These are phyloP conservation scores for Fusarium mexicanum DNA, from an alignment of 2,329 filamentous ascomycete genomes.

Conservation along the genomic window DNA sequence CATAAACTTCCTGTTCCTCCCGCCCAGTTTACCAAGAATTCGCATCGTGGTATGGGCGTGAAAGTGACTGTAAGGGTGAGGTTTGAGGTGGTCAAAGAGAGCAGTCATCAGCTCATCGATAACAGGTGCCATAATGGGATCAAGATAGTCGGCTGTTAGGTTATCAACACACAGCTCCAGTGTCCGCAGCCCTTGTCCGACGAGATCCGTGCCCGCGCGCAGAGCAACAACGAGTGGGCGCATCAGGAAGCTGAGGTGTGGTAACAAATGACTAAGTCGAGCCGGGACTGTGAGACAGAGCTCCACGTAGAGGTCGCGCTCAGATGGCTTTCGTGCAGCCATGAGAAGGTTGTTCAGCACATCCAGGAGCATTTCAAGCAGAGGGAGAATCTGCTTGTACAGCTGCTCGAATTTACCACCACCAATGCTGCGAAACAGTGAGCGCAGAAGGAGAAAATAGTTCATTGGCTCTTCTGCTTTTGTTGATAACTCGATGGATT, in stretches of 20 bases:
- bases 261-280: slow-evolving; percentile 90
- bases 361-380: slow-evolving; percentile 96
- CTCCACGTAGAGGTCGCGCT: slow-evolving; percentile 96
- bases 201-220: slow-evolving; percentile 89
- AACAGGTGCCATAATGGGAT: slow-evolving; percentile 98
- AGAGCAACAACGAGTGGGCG: slow-evolving; percentile 95
- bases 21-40: slow-evolving; percentile 95
- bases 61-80: slow-evolving; percentile 95
- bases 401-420: slow-evolving; percentile 97
- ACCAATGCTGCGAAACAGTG: slow-evolving; percentile 94
- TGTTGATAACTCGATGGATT: slow-evolving; percentile 95
- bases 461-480: slow-evolving; percentile 98
- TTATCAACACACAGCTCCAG: slow-evolving; percentile 98
- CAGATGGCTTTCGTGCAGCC: slow-evolving; percentile 87
- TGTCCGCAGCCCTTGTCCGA: slow-evolving; percentile 92
- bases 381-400: slow-evolving; percentile 96
- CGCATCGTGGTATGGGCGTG: slow-evolving; percentile 98
- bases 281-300: slow-evolving; percentile 96
- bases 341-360: slow-evolving; percentile 94
- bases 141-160: slow-evolving; percentile 94
- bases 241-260: slow-evolving; percentile 97
- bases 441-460: slow-evolving; percentile 93
- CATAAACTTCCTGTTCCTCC: slow-evolving; percentile 94
- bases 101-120: slow-evolving; percentile 99
- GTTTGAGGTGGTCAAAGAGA: slow-evolving; percentile 93